A percentile compares a stretch with the other conserved stretches of the same genome.
Evolutionary conservation across 1,284 basidiomycete species (phyloP).

Genomic region (Tilletia horrida): DNA sequence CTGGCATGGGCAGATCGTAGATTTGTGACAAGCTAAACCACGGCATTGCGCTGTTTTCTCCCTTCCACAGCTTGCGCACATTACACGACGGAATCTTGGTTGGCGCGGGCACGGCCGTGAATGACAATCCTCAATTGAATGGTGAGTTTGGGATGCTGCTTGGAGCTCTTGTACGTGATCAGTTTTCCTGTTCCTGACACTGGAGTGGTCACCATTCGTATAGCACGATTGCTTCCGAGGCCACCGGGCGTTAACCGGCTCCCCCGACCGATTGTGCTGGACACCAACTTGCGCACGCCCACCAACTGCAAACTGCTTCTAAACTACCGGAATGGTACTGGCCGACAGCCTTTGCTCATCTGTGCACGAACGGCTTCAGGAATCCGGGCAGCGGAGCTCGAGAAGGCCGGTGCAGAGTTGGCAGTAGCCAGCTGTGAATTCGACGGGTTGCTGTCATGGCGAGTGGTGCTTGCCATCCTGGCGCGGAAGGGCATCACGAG

Average conservation of each 20-base stretch:
- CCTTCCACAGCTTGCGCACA: conserved; percentile 55
- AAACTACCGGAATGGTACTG: conserved; percentile 65
- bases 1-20: no score
- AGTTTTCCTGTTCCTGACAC: conserved; percentile 7
- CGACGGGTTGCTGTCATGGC: conserved; percentile 26
- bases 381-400: conserved; percentile 42
- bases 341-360: conserved; percentile 74
- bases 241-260: conserved; percentile 55
- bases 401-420: conserved; percentile 56
- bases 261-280: conserved; percentile 81
- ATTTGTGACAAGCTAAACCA: no score
- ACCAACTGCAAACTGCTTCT: conserved; percentile 69
- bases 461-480: conserved; percentile 28
- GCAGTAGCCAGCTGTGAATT: conserved; percentile 44
- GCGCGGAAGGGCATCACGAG: conserved; percentile 62
- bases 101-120: conserved; percentile 82
- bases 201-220: conserved; percentile 54
- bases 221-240: conserved; percentile 54
- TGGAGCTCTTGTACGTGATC: conserved; percentile 12
- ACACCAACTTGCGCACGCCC: conserved; percentile 69
- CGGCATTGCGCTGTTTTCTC: no score
- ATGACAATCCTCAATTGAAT: conserved; percentile 89
- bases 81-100: conserved; percentile 90
- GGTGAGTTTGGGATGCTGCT: conserved; percentile 60
- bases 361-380: conserved; percentile 55